A percentile compares a stretch with the other conserved stretches of the same genome.
These are phyloP conservation scores for Populus euphratica DNA, from an alignment of 345 rosid species.

Conservation along the genomic window DNA sequence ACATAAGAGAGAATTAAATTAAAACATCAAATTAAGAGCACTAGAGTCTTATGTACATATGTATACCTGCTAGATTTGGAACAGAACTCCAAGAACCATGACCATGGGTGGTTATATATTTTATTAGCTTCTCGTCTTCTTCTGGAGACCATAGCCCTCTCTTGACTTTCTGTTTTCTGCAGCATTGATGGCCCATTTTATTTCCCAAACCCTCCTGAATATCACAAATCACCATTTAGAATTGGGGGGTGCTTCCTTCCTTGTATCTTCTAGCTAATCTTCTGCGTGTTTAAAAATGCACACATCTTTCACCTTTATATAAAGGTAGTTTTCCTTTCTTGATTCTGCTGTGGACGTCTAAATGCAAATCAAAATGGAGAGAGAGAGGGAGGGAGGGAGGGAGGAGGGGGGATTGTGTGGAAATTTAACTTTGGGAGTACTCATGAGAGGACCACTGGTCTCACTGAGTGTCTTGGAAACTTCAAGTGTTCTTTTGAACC, in stretches of 20 bases:
- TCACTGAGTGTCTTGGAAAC: constrained; percentile 23
- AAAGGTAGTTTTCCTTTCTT: background rate
- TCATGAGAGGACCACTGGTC: constrained; percentile 33
- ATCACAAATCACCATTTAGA: background rate
- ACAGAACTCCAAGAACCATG: constrained; percentile 64
- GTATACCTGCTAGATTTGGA: constrained; percentile 48
- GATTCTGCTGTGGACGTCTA: background rate
- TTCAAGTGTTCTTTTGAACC: constrained; percentile 18
- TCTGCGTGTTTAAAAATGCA: background rate
- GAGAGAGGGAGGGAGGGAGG: background rate
- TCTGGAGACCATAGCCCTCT: constrained; percentile 71
- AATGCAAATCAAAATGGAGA: background rate
- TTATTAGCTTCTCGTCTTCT: constrained; percentile 57
- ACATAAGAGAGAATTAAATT: background rate
- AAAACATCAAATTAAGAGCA: background rate
- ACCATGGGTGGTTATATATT: constrained; percentile 41
- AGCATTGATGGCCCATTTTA: constrained; percentile 55
- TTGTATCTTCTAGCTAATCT: background rate
- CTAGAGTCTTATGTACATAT: background rate
- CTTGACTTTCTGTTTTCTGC: constrained; percentile 62
- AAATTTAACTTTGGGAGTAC: constrained; percentile 22
- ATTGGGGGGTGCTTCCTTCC: background rate
- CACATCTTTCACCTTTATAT: background rate
- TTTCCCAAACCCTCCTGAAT: background rate
- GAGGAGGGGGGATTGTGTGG: background rate